Base-by-base conservation (phyloP, 2,329 filamentous ascomycete genomes). In the Pseudogymnoascus sp. region DNA sequence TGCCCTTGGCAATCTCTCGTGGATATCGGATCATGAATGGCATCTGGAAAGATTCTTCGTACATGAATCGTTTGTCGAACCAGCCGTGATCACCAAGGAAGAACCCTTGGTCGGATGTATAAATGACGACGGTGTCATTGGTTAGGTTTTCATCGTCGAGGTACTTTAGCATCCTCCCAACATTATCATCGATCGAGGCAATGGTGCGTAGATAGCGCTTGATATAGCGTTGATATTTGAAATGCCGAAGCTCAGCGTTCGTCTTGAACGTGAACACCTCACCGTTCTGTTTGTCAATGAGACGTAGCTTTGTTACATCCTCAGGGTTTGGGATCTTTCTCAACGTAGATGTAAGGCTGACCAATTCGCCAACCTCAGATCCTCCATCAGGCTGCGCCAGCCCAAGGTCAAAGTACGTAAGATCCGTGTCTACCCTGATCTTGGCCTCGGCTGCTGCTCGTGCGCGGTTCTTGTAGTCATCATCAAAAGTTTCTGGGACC, bases 1-100 rank as follows among this genome's bases (percentile, higher is more conserved):
- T 72, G 0, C 75, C 73, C 0, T 76, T 62, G 1, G 61, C 45
- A 62, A 82, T 80, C 60, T 74, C 73, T 0, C 60, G 64, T 0
- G 81, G 80, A 55, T 79, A 80, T 0, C 77, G 75, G 7, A 80
- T 73, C 3, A 83, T 67, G 58, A 83, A 80, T 0, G 81, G 80
- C 81, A 83, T 83, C 69, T 83, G 80, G 71, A 83, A 83, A 12
- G 73, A 76, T 69, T 83, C 79, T 64, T 84, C 80, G 69, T 83
- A 83, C 77, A 83, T 82, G 69, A 83, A 82, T 2, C 81, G 77
- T 70, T 83, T 83, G 68, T 83, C 81, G 66, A 82, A 83, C 80
- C 80, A 83, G 61, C 81, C 80, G 64, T 83, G 81, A 63, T 83
- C 81, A 6, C 80, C 80, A 0, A 83, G 76, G 69, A 83, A 83